These are phyloP conservation scores for Erigeron philadelphicus DNA, from an alignment of 140 eudicot species.

Conservation along the genomic window DNA sequence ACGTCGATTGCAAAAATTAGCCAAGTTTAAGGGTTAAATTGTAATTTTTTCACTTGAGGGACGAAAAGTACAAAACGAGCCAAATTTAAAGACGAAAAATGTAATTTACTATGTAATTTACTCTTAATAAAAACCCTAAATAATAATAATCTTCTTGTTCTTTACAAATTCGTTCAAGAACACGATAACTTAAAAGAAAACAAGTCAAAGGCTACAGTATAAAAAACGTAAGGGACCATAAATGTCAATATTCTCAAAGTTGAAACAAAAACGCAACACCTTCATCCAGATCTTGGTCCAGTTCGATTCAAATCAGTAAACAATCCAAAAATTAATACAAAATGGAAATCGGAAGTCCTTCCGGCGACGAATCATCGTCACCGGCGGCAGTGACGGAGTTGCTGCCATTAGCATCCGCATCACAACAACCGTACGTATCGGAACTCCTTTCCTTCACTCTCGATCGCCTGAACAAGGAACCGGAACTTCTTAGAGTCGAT, in stretches of 20 bases:
- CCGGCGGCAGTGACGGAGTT: conserved; percentile 40
- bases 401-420: conserved; percentile 74
- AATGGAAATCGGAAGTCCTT: conserved; percentile 33
- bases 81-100: too few species aligned
- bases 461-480: conserved; percentile 98
- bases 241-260: neutral
- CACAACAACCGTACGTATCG: conserved; percentile 96
- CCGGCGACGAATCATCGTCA: conserved; percentile 30
- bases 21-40: too few species aligned
- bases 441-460: conserved; percentile 96
- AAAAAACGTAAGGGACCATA: neutral
- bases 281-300: conserved; percentile 18
- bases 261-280: neutral
- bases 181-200: too few species aligned
- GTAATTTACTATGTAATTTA: too few species aligned
- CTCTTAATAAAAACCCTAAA: too few species aligned
- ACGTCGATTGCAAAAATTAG: too few species aligned
- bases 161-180: too few species aligned
- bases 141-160: too few species aligned
- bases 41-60: too few species aligned
- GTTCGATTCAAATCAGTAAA: conserved; percentile 10
- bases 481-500: conserved; percentile 94
- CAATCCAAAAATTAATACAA: neutral
- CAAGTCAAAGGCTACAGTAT: too few species aligned
- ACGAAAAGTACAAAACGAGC: too few species aligned